Evolutionary conservation across 768 basidiomycete species (phyloP), one percentile per base, ranked within the genome.

Genomic region (Suillus decipiens): DNA sequence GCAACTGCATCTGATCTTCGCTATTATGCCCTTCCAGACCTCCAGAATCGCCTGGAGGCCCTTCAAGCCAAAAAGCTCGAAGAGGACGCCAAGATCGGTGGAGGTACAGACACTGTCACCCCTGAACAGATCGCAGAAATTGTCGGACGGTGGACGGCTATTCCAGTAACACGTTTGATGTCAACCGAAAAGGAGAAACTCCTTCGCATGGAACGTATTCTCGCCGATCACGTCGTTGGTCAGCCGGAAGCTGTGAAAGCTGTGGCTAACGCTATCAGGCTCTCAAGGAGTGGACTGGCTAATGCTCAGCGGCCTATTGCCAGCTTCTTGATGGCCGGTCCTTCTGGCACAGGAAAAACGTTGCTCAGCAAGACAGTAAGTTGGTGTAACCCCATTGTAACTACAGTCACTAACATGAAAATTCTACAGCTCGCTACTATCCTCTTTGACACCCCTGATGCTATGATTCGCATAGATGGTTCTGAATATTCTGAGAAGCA

Each of bases 91-190:
- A 69, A 69, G 61, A 79, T 79, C 59, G 79, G 82, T 15, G 77
- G 78, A 51, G 85, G 85, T 17, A 74, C 82, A 19, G 91, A 94
- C 65, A 81, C 81, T 11, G 95, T 97, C 54, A 91, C 90, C 5
- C 82, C 93, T 19, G 94, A 96, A 65, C 88, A 92, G 64, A 98
- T 99, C 64, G 93, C 95, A 19, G 93, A 96, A 73, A 95, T 99
- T 65, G 94, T 99, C 31, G 90, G 87, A 22, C 84, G 90, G 62
- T 98, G 95, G 95, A 96, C 95, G 4, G 88, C 87, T 48, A 93
- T 99, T 61, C 96, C 96, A 2, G 91, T 96, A 14, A 91, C 90
- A 34, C 83, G 90, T 24, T 80, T 97, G 43, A 84, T 94, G 80
- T 89, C 90, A n/a, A 86, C 91, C 1, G 92, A 99, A 78, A 89